Conservation (phyloP, 2,329 filamentous ascomycete species). For the Nemania sp. region DNA sequence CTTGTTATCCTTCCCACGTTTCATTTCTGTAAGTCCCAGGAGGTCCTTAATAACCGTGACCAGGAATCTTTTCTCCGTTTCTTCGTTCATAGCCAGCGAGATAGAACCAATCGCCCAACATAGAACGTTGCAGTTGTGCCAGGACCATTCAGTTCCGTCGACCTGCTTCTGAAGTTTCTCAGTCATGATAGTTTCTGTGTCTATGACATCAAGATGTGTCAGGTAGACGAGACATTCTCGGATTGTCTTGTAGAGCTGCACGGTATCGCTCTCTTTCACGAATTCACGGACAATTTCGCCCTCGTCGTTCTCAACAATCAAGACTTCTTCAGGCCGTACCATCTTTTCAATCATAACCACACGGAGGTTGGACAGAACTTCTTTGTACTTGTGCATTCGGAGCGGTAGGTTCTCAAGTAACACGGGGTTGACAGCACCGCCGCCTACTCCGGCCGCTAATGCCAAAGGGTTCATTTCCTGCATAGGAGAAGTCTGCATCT, state of each 20-base stretch:
- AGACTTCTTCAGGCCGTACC: constrained; percentile 95
- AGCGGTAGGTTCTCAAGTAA: constrained; percentile 89
- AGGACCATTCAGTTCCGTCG: constrained; percentile 95
- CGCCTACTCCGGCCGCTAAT: constrained; percentile 71
- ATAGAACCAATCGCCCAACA: constrained; percentile 99
- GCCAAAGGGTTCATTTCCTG: constrained; percentile 90
- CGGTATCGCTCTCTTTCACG: constrained; percentile 98
- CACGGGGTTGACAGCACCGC: constrained; percentile 82
- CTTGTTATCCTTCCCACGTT: constrained; percentile 99
- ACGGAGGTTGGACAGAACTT: constrained; percentile 89
- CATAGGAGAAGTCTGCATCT: constrained; percentile 96
- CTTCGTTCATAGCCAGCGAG: constrained; percentile 98
- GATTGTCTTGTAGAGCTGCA: constrained; percentile 98
- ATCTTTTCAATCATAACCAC: constrained; percentile 99
- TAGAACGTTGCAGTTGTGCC: constrained; percentile 99
- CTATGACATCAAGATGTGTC: constrained; percentile 94
- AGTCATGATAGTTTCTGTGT: constrained; percentile 99
- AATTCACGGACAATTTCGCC: constrained; percentile 99
- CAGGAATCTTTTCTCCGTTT: constrained; percentile 97
- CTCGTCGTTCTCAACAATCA: constrained; percentile 99
- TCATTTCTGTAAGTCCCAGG: constrained; percentile 96
- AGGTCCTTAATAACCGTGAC: constrained; percentile 99
- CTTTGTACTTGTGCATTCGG: constrained; percentile 96
- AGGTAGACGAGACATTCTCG: constrained; percentile 96
- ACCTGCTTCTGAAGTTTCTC: constrained; percentile 96